A percentile compares a stretch with the other conserved stretches of the same genome.
Conservation (phyloP, 371 early-diverging fungal genomes). For the Mortierella sp. region DNA sequence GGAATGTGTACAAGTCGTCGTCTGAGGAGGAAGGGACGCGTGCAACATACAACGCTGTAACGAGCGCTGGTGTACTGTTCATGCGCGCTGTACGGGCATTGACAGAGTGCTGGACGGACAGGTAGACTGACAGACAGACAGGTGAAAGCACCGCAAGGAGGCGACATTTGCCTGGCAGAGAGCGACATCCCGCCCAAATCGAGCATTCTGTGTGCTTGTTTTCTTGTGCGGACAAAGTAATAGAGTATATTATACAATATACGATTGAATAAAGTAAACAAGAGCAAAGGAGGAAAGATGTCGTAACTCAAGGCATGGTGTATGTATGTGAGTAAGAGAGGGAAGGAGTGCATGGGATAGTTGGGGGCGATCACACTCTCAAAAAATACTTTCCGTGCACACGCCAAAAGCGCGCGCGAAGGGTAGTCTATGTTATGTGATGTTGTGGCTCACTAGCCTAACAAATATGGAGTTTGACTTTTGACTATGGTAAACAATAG, state of each 20-base stretch:
- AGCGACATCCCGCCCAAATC: constrained; percentile 13
- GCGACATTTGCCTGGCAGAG: background rate
- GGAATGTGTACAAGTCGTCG: background rate
- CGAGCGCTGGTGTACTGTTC: background rate
- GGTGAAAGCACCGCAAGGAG: background rate
- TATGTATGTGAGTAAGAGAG: background rate
- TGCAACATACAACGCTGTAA: background rate
- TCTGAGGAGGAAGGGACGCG: no score
- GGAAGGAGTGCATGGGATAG: constrained; percentile 5
- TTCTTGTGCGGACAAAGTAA: background rate
- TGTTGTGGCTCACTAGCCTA: background rate
- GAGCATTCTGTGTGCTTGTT: background rate
- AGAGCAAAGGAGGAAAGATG: background rate
- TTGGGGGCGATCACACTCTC: constrained; percentile 9
- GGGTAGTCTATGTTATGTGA: background rate
- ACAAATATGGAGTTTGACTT: background rate
- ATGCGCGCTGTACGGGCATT: background rate
- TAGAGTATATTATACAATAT: background rate
- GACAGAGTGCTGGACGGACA: background rate
- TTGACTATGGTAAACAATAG: background rate
- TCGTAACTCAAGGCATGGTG: background rate
- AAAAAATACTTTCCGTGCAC: background rate
- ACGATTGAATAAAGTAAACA: background rate
- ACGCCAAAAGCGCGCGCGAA: background rate
- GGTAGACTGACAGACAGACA: background rate